Evolutionary conservation across 2,329 filamentous ascomycete species (phyloP), one percentile per base, ranked within the genome.

Genomic region (Fusarium circinatum): DNA sequence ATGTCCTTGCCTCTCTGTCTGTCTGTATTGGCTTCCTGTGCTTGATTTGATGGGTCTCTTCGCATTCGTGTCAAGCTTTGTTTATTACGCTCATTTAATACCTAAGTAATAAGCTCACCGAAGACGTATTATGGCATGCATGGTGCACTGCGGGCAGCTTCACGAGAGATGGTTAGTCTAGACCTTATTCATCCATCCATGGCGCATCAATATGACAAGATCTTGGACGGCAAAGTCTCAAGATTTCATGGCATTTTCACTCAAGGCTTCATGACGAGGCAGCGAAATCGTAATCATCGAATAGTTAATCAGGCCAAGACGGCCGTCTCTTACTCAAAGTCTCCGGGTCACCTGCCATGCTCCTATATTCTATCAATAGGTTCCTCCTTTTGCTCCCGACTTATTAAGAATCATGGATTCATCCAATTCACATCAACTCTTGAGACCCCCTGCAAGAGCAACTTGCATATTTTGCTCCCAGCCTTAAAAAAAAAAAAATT

Each of bases 341-440:
- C 24, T 34, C 8, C 24, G 9, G 12, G 24, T 17, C 55, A 26
- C 12, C 20, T 30, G 42, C 24, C 38, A 30, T 28, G 20, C 32
- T 38, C 24, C 52, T 42, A 44, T 30, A 36, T 45, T 66, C 34
- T 51, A 68, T 68, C 24, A n/a, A 52, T 34, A 38, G 45, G 54
- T 28, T 26, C 38, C 70, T 55, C 48, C 42, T 59, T 62, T 57
- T 52, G 26, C 45, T 58, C 41, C 47, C 34, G 17, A 52, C 47
- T 70, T 65, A 61, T 65, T 72, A 67, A 49, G 47, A 39, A 60
- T 71, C 71, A 58, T 71, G 62, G 71, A 73, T 68, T 62, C 60
- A 48, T 63, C 70, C 54, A 51, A 34, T 65, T 66, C 61, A 65
- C 63, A 65, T 65, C 26, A 48, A 57, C 48, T 66, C 63, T 64